Evolutionary conservation across 805 yeast genomes (phyloP).

Genomic region (Isabelozyma gotoi): DNA sequence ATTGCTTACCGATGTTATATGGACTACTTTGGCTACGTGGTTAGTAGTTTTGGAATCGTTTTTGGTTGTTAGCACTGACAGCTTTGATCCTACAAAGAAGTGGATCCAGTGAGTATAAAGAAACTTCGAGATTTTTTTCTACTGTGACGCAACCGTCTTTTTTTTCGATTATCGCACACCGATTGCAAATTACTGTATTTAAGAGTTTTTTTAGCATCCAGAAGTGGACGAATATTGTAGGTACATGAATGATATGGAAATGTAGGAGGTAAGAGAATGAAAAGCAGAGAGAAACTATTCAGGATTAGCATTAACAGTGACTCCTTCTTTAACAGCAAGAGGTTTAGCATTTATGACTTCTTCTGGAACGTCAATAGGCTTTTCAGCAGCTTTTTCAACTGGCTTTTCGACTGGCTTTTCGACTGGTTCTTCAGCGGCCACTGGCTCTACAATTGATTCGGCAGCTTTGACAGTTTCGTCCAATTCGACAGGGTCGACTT

Average conservation of each 20-base stretch:
- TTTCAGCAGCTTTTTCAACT: background rate
- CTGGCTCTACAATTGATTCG: background rate
- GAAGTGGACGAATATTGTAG: too few species aligned
- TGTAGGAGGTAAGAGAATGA: background rate
- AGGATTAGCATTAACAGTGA: background rate
- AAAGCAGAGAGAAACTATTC: background rate
- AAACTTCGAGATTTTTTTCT: background rate
- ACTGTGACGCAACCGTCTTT: background rate
- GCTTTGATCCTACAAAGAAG: too few species aligned
- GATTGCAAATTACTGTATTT: background rate
- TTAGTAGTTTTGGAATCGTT: too few species aligned
- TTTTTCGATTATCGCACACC: background rate
- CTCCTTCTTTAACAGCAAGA: background rate
- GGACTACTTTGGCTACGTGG: too few species aligned
- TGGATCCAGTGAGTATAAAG: background rate
- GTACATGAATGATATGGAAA: background rate
- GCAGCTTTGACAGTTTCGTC: background rate
- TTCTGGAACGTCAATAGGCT: slow-evolving; percentile 2
- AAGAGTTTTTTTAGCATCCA: too few species aligned
- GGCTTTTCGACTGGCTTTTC: slow-evolving; percentile 3
- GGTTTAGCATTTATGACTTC: background rate
- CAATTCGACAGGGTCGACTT: slow-evolving; percentile 2
- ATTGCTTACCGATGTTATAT: too few species aligned
- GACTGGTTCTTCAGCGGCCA: background rate
- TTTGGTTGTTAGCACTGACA: too few species aligned